Percentiles rank a stretch among this genome's conserved stretches.
These are phyloP conservation scores for Capronia americana DNA, from an alignment of 2,329 filamentous ascomycete species.

Conservation along the genomic window DNA sequence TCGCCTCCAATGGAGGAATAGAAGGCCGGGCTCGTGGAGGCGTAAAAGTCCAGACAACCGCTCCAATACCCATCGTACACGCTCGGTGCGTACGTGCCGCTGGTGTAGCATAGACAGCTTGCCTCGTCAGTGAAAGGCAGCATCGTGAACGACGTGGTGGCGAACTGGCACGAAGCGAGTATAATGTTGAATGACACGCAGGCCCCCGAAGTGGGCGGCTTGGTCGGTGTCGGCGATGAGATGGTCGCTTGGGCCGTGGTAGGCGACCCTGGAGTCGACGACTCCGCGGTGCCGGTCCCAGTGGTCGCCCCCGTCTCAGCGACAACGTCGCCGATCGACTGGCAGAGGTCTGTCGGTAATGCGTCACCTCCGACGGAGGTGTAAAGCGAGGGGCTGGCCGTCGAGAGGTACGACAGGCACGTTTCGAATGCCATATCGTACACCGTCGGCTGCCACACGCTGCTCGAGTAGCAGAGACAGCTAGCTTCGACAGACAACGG, in stretches of 20 bases:
- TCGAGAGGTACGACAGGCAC: background rate
- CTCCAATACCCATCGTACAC: slow-evolving; percentile 14
- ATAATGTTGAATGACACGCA: slow-evolving; percentile 2
- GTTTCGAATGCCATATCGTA: background rate
- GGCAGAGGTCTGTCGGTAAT: background rate
- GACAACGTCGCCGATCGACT: background rate
- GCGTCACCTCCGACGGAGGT: background rate
- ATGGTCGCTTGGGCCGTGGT: background rate
- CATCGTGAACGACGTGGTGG: slow-evolving; percentile 1
- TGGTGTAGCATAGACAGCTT: slow-evolving; percentile 13
- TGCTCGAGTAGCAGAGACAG: slow-evolving; percentile 16
- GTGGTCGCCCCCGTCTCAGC: background rate
- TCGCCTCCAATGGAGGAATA: slow-evolving; percentile 5
- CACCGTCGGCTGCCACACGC: background rate
- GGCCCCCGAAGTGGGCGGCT: background rate
- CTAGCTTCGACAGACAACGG: slow-evolving; percentile 4
- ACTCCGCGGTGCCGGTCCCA: too few relatives aligned
- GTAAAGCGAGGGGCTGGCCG: slow-evolving; percentile 2
- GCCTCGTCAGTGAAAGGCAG: slow-evolving; percentile 1
- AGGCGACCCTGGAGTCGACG: background rate
- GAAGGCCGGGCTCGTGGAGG: background rate
- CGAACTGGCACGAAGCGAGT: background rate
- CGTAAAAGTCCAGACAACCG: background rate
- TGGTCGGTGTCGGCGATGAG: background rate
- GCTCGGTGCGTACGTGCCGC: slow-evolving; percentile 5